A percentile compares a stretch with the other conserved stretches of the same genome.
Conservation (phyloP, 176 grass and related monocot genomes). For the bread wheat (Triticum aestivum) region DNA sequence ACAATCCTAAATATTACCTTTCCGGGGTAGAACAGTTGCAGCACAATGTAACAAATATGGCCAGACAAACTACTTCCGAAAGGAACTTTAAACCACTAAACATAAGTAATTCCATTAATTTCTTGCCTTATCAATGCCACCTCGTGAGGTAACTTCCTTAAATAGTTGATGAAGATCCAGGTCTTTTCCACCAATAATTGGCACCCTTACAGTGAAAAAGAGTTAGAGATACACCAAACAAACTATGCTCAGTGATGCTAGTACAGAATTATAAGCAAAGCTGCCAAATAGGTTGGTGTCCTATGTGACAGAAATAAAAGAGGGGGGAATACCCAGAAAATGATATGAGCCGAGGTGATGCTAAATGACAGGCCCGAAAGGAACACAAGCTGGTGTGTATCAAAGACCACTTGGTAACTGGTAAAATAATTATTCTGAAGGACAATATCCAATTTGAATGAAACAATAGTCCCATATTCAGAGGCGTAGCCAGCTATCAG, state of each 20-base stretch:
- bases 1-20: neutral
- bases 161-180: slow-evolving; percentile 95
- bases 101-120: slow-evolving; percentile 24
- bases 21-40: slow-evolving; percentile 4
- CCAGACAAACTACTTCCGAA: slow-evolving; percentile 22
- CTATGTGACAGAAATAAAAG: neutral
- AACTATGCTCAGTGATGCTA: neutral
- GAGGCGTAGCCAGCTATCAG: neutral
- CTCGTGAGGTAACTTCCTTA: slow-evolving; percentile 81
- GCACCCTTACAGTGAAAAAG: slow-evolving; percentile 51
- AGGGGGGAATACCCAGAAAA: neutral
- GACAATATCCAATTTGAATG: neutral
- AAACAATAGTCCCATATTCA: slow-evolving; percentile 14
- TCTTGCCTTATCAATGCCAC: slow-evolving; percentile 89
- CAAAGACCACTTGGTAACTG: neutral
- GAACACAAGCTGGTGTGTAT: neutral
- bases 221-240: slow-evolving; percentile 23
- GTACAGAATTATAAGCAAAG: too few species aligned
- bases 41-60: slow-evolving; percentile 17
- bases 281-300: too few species aligned
- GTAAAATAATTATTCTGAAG: neutral
- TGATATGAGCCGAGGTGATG: neutral
- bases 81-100: slow-evolving; percentile 14
- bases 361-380: neutral
- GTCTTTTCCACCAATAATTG: slow-evolving; percentile 91